phyloP scores from a whole-genome alignment of 2,329 filamentous ascomycete genomes.

The Cercospora zeina region DNA sequence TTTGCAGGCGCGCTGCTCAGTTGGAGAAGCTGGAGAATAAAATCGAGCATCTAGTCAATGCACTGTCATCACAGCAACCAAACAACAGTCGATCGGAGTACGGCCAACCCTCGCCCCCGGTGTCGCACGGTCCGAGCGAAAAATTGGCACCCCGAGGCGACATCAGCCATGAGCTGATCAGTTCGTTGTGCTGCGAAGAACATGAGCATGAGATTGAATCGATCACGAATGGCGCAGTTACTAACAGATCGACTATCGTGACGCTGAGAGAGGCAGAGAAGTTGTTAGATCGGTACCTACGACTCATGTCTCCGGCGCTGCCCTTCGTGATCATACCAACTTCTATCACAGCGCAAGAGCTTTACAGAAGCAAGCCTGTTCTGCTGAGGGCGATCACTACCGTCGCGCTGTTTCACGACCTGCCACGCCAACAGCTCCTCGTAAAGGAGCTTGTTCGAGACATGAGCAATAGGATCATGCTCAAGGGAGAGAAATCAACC shows the following conservation, averaged over 20 bases:
- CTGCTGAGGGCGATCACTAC: constrained; percentile 37
- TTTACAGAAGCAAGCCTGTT: constrained; percentile 33
- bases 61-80: constrained; percentile 29
- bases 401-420: constrained; percentile 36
- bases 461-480: constrained; percentile 35
- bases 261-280: constrained; percentile 33
- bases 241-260: constrained; percentile 20
- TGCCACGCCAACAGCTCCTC: constrained; percentile 32
- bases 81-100: constrained; percentile 22
- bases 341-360: constrained; percentile 28
- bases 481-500: constrained; percentile 37
- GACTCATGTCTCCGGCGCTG: constrained; percentile 32
- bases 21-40: constrained; percentile 40
- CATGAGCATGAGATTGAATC: background rate
- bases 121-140: constrained; percentile 19
- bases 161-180: constrained; percentile 12
- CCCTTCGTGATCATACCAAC: constrained; percentile 35
- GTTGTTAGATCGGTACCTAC: constrained; percentile 34
- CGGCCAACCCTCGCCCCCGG: constrained; percentile 32
- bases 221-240: background rate
- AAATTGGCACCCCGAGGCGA: constrained; percentile 3
- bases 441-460: constrained; percentile 36
- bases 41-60: constrained; percentile 40
- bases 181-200: constrained; percentile 12
- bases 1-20: constrained; percentile 37